Conservation (phyloP, 2,329 filamentous ascomycete species). For the Penicillium expansum region DNA sequence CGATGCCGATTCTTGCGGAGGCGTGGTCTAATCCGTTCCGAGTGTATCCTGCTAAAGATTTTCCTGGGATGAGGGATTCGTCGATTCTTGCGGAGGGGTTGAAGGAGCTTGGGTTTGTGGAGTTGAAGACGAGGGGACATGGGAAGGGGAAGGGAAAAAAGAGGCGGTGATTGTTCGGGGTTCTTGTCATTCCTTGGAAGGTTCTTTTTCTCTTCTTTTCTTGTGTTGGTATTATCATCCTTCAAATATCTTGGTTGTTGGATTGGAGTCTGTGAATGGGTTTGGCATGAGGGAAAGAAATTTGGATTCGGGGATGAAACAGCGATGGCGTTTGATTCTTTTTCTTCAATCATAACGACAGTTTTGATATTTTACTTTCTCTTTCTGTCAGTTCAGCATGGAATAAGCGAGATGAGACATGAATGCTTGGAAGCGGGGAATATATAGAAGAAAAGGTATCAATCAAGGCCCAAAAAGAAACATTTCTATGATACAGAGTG, state of each 20-base stretch:
- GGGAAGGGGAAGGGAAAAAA: conserved; percentile 36
- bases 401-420: not conserved
- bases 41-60: conserved; percentile 45
- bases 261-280: not conserved
- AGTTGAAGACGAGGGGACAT: conserved; percentile 42
- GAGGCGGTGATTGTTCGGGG: conserved; percentile 18
- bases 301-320: not conserved
- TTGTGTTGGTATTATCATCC: not conserved
- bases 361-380: not conserved
- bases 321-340: not conserved
- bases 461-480: not conserved
- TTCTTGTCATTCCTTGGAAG: too few species aligned
- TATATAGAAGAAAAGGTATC: not conserved
- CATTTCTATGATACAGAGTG: not conserved
- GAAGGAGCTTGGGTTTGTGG: conserved; percentile 42
- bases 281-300: not conserved
- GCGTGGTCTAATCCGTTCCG: conserved; percentile 43
- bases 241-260: not conserved
- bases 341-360: not conserved
- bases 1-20: conserved; percentile 40
- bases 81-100: conserved; percentile 39
- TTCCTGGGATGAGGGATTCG: conserved; percentile 45
- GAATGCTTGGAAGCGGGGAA: not conserved
- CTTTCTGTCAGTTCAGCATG: not conserved
- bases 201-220: not conserved